Evolutionary conservation across 148 eudicot genomes (phyloP).

Genomic region (Arctostaphylos glauca): DNA sequence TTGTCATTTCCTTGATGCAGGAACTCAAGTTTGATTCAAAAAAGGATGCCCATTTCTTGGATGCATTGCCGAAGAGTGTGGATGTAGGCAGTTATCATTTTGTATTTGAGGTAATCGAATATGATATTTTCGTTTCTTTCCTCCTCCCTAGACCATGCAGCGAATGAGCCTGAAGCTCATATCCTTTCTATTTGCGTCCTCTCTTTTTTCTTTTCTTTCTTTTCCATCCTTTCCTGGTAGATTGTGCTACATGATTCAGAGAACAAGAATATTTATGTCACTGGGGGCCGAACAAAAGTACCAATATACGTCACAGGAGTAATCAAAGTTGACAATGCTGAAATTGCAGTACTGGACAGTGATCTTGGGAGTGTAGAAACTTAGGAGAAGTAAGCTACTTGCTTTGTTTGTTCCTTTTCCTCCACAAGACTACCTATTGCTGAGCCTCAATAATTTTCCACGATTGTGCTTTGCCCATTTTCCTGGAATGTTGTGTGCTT

Average conservation of each 20-base stretch:
- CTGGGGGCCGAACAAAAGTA: conserved; percentile 67
- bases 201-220: neutral
- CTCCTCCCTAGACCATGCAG: neutral
- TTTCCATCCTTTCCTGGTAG: conserved; percentile 29
- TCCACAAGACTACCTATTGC: neutral
- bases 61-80: conserved; percentile 53
- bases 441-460: neutral
- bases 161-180: neutral
- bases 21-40: conserved; percentile 71
- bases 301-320: conserved; percentile 59
- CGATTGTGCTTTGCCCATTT: too few species aligned
- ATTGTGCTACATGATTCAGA: conserved; percentile 65
- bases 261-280: conserved; percentile 50
- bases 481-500: too few species aligned
- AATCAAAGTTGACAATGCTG: conserved; percentile 56
- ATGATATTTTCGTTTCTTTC: neutral
- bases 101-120: conserved; percentile 59
- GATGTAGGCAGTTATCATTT: conserved; percentile 79
- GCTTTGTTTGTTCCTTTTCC: neutral
- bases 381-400: conserved; percentile 48
- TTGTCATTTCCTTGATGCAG: conserved; percentile 34
- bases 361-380: conserved; percentile 66
- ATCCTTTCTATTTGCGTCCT: neutral
- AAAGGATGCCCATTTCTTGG: conserved; percentile 61
- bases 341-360: conserved; percentile 74